phyloP scores from a whole-genome alignment of 2,329 filamentous ascomycete species.

The Pseudogymnoascus pannorum region DNA sequence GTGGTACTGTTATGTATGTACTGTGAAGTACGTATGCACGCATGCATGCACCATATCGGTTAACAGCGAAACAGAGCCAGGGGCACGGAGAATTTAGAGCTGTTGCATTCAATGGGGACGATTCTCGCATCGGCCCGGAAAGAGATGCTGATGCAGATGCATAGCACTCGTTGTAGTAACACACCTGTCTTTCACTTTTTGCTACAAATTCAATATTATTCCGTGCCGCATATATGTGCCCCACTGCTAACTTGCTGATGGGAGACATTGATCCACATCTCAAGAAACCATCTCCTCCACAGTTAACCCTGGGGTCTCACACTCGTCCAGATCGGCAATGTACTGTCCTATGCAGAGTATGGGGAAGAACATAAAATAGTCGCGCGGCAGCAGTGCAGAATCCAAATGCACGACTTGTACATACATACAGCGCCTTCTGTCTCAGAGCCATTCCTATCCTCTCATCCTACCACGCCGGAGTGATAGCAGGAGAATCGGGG shows the following conservation, averaged over 20 bases:
- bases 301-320: conserved; percentile 7
- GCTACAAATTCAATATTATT: conserved; percentile 9
- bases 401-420: conserved; percentile 3
- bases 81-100: conserved; percentile 8
- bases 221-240: conserved; percentile 5
- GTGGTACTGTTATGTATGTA: conserved; percentile 1
- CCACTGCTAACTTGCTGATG: neutral
- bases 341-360: conserved; percentile 1
- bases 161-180: neutral
- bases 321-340: neutral
- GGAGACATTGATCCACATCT: conserved; percentile 1
- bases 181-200: conserved; percentile 7
- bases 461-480: neutral
- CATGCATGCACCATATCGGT: conserved; percentile 2
- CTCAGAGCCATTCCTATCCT: neutral
- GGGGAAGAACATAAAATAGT: neutral
- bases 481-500: neutral
- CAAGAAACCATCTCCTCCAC: neutral
- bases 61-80: conserved; percentile 6
- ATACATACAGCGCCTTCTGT: neutral
- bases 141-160: conserved; percentile 3
- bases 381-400: conserved; percentile 6
- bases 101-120: neutral
- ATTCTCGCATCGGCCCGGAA: conserved; percentile 8
- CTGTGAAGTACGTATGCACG: too few species aligned